Evolutionary conservation across 176 grass and related monocot genomes (phyloP).

Genomic region (Eragrostis curvula): DNA sequence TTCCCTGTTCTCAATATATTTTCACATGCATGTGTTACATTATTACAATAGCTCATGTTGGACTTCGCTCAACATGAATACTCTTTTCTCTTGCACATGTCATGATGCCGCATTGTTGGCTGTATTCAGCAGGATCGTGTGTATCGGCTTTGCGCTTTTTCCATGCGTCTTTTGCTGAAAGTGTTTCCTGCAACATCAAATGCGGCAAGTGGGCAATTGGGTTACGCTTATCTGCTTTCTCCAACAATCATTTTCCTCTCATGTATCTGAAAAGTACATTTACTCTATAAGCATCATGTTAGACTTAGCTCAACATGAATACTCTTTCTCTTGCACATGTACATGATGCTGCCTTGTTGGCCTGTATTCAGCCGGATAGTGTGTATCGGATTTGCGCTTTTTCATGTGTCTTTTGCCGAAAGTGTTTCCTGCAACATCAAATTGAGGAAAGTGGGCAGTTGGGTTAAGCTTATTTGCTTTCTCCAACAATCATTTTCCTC

Average conservation of each 20-base stretch:
- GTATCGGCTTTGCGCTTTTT: neutral
- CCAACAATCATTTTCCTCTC: slow-evolving; percentile 64
- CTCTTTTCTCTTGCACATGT: neutral
- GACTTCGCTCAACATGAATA: no score
- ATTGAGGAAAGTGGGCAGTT: slow-evolving; percentile 70
- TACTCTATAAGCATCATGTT: accelerated
- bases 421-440: slow-evolving; percentile 15
- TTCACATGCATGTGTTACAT: neutral
- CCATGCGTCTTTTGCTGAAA: neutral
- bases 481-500: slow-evolving; percentile 64
- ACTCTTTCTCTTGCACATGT: neutral
- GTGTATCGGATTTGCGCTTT: slow-evolving; percentile 54
- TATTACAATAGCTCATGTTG: no score
- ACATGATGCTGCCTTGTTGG: no score
- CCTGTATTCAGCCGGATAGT: slow-evolving; percentile 54
- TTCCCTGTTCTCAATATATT: neutral
- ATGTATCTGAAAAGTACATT: neutral
- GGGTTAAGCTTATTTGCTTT: slow-evolving; percentile 56
- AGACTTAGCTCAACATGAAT: no score
- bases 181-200: slow-evolving; percentile 19
- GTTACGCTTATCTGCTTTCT: slow-evolving; percentile 48
- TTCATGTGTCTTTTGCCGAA: neutral
- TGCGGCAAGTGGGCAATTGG: slow-evolving; percentile 72
- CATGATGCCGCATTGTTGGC: neutral
- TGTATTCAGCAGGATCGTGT: neutral